A percentile compares a stretch with the other conserved stretches of the same genome.
Evolutionary conservation across 345 rosid species (phyloP).

Genomic region (Populus simonii): DNA sequence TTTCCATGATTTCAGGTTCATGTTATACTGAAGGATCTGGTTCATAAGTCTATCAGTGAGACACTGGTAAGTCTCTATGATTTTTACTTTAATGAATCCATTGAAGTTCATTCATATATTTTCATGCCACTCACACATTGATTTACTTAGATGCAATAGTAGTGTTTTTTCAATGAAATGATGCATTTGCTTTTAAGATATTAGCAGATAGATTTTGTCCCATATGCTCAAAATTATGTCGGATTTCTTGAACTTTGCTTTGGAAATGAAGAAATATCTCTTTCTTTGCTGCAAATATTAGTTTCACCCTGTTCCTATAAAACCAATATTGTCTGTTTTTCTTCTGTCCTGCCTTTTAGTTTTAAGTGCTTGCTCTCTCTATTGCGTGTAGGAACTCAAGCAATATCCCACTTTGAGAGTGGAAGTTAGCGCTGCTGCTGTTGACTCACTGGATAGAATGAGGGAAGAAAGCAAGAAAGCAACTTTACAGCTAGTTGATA

Average conservation of each 20-base stretch:
- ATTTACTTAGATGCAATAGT: no score
- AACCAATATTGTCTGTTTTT: no score
- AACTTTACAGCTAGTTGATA: conserved; percentile 80
- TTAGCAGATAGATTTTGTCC: no score
- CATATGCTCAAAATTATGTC: no score
- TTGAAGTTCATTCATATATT: neutral
- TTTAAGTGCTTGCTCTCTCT: conserved; percentile 1
- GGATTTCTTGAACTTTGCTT: neutral
- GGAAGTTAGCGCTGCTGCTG: conserved; percentile 79
- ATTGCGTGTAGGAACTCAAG: conserved; percentile 64
- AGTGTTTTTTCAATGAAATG: no score
- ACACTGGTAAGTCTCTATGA: conserved; percentile 48
- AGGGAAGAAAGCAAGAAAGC: conserved; percentile 90
- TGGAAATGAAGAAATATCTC: neutral
- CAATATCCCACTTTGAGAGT: conserved; percentile 87
- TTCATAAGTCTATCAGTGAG: conserved; percentile 68
- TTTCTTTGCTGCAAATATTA: neutral
- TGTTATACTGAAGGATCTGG: conserved; percentile 77
- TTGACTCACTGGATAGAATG: conserved; percentile 83
- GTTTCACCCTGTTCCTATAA: neutral
- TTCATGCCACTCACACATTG: no score
- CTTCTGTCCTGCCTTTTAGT: neutral
- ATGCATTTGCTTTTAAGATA: no score
- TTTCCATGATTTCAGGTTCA: conserved; percentile 52
- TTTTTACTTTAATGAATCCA: neutral